Conservation (phyloP, 345 rosid genomes). For the Euphorbia tirucalli region DNA sequence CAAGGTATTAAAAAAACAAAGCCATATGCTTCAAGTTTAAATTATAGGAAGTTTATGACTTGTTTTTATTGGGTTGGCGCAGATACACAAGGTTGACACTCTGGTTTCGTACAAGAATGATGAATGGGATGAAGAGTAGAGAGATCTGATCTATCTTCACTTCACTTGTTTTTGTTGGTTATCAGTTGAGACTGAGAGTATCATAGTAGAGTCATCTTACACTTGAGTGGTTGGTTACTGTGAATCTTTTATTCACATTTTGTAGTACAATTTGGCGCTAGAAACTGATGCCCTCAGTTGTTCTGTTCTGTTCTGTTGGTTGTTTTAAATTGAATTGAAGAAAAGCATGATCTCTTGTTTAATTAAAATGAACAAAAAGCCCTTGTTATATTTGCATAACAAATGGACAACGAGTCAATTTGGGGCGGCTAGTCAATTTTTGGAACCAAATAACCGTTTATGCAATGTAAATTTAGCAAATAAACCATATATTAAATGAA, state of each 20-base stretch:
- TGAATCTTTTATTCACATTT: conserved; percentile 64
- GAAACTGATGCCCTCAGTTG: neutral
- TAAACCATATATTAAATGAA: too few species aligned
- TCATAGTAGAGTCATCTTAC: too few species aligned
- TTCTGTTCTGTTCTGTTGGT: neutral
- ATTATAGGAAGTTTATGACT: neutral
- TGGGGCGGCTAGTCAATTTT: too few species aligned
- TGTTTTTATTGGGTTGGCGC: conserved; percentile 19
- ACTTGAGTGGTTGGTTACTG: conserved; percentile 6
- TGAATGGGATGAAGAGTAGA: conserved; percentile 85
- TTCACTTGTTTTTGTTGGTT: too few species aligned
- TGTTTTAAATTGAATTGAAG: neutral
- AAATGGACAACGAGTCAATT: too few species aligned
- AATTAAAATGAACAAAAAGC: too few species aligned
- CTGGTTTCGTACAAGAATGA: conserved; percentile 95
- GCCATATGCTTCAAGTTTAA: too few species aligned
- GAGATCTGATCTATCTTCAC: neutral
- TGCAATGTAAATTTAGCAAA: too few species aligned
- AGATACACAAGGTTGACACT: conserved; percentile 97
- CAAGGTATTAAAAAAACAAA: conserved; percentile 48
- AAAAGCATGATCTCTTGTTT: too few species aligned
- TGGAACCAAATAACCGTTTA: too few species aligned
- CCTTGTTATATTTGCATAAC: too few species aligned
- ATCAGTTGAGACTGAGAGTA: too few species aligned
- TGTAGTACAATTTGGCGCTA: neutral